A percentile compares a stretch with the other conserved stretches of the same genome.
Evolutionary conservation across 2,329 filamentous ascomycete species (phyloP).

Genomic region (Epicoccum sorghinum): DNA sequence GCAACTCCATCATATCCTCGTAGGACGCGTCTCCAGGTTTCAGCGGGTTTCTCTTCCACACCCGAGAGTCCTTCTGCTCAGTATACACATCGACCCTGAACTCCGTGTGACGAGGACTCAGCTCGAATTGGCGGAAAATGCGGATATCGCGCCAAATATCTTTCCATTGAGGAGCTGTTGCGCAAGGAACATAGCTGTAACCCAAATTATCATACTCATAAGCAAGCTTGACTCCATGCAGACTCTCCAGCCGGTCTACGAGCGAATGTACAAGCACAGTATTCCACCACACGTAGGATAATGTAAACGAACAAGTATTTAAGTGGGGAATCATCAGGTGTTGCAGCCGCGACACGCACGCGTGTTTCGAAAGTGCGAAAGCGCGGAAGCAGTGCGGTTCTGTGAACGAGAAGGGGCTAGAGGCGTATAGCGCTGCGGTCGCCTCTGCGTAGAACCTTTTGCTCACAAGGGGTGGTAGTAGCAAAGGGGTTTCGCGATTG

Average conservation of each 20-base stretch:
- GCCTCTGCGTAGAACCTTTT: constrained; percentile 2
- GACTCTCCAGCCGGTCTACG: not conserved
- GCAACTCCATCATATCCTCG: not conserved
- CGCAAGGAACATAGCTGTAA: not conserved
- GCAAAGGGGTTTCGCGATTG: not conserved
- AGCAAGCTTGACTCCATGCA: not conserved
- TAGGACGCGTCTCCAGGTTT: not conserved
- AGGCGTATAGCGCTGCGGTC: not conserved
- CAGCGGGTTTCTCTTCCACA: not conserved
- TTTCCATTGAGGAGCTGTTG: not conserved
- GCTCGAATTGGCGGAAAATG: not conserved
- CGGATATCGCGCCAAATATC: not conserved
- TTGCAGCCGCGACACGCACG: not conserved
- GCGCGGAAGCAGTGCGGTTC: not conserved
- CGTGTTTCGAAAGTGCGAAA: not conserved
- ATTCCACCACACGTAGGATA: not conserved
- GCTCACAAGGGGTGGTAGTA: not conserved
- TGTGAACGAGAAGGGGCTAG: not conserved
- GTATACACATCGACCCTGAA: not conserved
- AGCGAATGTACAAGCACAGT: not conserved
- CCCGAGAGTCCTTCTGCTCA: not conserved
- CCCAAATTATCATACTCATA: not conserved
- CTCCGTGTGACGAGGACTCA: not conserved
- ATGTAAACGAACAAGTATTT: too few relatives aligned
- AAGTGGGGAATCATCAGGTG: not conserved